Evolutionary conservation across 768 basidiomycete genomes (phyloP).

Genomic region (Tricholoma terreum): DNA sequence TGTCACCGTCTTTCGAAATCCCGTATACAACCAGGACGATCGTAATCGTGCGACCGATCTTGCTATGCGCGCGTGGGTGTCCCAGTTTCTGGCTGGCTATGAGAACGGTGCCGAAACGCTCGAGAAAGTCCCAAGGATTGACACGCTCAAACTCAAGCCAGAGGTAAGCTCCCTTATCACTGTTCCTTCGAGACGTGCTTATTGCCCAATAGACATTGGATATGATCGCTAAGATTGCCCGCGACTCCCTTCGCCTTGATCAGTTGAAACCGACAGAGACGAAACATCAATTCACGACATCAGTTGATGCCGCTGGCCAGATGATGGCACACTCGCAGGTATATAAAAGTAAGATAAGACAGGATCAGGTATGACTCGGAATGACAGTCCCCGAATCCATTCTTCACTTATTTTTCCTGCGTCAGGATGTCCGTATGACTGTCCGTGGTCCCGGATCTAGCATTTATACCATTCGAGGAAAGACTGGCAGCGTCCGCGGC

Average conservation of each 20-base stretch:
- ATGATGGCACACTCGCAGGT: constrained; percentile 30
- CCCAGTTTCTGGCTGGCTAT: constrained; percentile 42
- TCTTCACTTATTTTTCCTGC: not conserved
- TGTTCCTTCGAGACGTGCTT: not conserved
- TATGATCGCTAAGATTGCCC: constrained; percentile 44
- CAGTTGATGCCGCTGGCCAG: constrained; percentile 19
- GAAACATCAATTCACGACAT: constrained; percentile 39
- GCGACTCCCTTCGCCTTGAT: constrained; percentile 44
- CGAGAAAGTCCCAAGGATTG: constrained; percentile 39
- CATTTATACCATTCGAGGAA: constrained; percentile 40
- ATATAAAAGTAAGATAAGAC: constrained; percentile 35
- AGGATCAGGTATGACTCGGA: constrained; percentile 33
- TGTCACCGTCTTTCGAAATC: constrained; percentile 32
- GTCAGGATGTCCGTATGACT: constrained; percentile 28
- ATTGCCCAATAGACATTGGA: constrained; percentile 28
- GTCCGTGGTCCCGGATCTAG: constrained; percentile 23
- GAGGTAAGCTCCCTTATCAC: constrained; percentile 30
- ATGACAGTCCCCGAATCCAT: not conserved
- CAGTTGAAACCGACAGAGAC: constrained; percentile 43
- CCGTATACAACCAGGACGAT: constrained; percentile 31
- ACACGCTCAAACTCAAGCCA: constrained; percentile 36
- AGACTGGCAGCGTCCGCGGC: constrained; percentile 42
- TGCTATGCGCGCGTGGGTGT: constrained; percentile 47
- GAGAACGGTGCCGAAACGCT: constrained; percentile 42
- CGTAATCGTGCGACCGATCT: constrained; percentile 33